Conservation (phyloP, 108 stramenopile genomes). For the Parmales sp. region DNA sequence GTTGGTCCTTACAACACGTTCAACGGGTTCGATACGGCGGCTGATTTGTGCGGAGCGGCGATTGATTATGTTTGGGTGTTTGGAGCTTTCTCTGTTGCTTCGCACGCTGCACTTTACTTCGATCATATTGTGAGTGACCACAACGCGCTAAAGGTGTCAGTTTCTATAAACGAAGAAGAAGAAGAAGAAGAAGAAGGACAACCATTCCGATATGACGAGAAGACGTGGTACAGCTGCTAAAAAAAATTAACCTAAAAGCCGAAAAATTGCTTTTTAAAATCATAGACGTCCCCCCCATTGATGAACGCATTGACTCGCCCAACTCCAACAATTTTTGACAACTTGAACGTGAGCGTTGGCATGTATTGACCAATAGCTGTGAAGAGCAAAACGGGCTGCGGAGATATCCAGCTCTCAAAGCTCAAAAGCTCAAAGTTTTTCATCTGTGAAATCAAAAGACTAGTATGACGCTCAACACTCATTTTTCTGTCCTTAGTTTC, state of each 20-base stretch:
- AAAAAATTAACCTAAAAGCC: not conserved
- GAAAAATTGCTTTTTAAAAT: not conserved
- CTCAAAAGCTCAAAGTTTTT: not conserved
- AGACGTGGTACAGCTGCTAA: too few species aligned
- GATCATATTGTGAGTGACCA: not conserved
- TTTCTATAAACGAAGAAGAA: too few species aligned
- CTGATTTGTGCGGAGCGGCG: not conserved
- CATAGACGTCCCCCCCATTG: not conserved
- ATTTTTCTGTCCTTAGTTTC: not conserved
- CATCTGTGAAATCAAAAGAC: not conserved
- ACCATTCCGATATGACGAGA: too few species aligned
- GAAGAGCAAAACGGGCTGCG: not conserved
- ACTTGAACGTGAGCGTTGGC: not conserved
- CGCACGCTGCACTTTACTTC: not conserved
- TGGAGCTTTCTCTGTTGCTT: not conserved
- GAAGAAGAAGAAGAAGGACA: too few species aligned
- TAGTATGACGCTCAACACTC: not conserved
- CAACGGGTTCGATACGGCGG: not conserved
- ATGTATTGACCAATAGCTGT: not conserved
- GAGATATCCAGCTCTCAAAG: not conserved
- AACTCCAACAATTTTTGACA: not conserved
- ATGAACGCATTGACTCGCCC: not conserved
- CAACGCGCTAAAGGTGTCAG: not conserved
- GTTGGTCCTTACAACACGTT: not conserved
- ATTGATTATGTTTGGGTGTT: too few species aligned